These are phyloP conservation scores for Raddia guianensis DNA, from an alignment of 176 grass and related monocot genomes.

Conservation along the genomic window DNA sequence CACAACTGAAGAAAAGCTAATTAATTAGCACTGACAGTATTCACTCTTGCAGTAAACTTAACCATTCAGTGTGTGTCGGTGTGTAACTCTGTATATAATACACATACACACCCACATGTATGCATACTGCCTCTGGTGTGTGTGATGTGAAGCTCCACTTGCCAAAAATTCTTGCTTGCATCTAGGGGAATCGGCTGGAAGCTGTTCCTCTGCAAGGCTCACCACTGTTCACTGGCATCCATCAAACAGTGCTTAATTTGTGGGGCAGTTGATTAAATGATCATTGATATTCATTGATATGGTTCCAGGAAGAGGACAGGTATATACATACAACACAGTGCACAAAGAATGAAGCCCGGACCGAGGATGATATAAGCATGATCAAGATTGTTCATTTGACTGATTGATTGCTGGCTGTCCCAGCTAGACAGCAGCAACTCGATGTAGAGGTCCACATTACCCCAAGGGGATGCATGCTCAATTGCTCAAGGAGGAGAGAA, in stretches of 20 bases:
- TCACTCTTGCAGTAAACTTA: neutral
- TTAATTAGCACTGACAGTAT: neutral
- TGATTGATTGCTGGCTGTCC: neutral
- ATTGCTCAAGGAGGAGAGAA: neutral
- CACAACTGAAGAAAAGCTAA: neutral
- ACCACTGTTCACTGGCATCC: neutral
- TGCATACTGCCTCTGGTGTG: neutral
- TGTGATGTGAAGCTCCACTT: slow-evolving; percentile 42
- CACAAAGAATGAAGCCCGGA: neutral
- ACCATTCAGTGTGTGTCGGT: neutral
- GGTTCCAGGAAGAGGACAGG: neutral
- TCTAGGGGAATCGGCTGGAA: neutral
- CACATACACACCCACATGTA: neutral
- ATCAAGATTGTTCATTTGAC: neutral
- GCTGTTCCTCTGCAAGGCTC: slow-evolving; percentile 39
- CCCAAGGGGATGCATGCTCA: neutral
- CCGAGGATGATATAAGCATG: neutral
- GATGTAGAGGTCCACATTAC: neutral
- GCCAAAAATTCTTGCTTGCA: slow-evolving; percentile 40
- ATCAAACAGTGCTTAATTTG: neutral
- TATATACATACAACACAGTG: neutral
- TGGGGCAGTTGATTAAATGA: neutral
- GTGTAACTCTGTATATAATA: neutral
- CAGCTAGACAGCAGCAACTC: neutral
- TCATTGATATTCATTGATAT: slow-evolving; percentile 26